These are phyloP conservation scores for Podila epigama DNA, from an alignment of 192 early-diverging fungal genomes.

Conservation along the genomic window DNA sequence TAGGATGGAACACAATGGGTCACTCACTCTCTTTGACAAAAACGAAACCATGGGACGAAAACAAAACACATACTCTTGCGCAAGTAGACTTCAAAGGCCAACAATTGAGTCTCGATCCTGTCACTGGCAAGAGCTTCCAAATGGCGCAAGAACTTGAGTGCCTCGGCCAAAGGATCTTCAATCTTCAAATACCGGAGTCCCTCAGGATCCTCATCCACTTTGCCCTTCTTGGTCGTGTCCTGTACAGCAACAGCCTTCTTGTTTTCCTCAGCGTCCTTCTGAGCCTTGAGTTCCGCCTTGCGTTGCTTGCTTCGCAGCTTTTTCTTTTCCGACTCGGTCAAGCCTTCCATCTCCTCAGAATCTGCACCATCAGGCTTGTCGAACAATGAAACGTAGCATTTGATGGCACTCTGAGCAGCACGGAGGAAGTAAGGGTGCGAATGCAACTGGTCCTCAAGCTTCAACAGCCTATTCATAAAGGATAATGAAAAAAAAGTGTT, in stretches of 20 bases:
- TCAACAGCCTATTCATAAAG: slow-evolving; percentile 60
- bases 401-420: slow-evolving; percentile 78
- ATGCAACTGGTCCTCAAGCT: slow-evolving; percentile 80
- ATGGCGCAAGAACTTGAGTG: slow-evolving; percentile 78
- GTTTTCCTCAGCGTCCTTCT: slow-evolving; percentile 54
- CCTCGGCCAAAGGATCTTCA: slow-evolving; percentile 74
- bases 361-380: slow-evolving; percentile 50
- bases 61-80: slow-evolving; percentile 58
- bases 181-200: slow-evolving; percentile 73
- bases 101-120: slow-evolving; percentile 66
- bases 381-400: slow-evolving; percentile 40
- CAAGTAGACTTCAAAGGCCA: slow-evolving; percentile 73
- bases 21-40: too few relatives aligned
- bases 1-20: neutral
- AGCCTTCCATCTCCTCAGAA: slow-evolving; percentile 48
- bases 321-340: slow-evolving; percentile 78
- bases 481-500: neutral
- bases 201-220: slow-evolving; percentile 73
- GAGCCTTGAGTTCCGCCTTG: slow-evolving; percentile 74
- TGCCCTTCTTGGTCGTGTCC: slow-evolving; percentile 57
- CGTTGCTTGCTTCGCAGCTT: slow-evolving; percentile 78
- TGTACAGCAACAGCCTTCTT: slow-evolving; percentile 52
- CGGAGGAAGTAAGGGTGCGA: slow-evolving; percentile 74
- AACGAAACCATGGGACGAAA: neutral
- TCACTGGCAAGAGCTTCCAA: slow-evolving; percentile 66